phyloP scores from a whole-genome alignment of 2,329 filamentous ascomycete genomes.

The Lachnellula cervina region DNA sequence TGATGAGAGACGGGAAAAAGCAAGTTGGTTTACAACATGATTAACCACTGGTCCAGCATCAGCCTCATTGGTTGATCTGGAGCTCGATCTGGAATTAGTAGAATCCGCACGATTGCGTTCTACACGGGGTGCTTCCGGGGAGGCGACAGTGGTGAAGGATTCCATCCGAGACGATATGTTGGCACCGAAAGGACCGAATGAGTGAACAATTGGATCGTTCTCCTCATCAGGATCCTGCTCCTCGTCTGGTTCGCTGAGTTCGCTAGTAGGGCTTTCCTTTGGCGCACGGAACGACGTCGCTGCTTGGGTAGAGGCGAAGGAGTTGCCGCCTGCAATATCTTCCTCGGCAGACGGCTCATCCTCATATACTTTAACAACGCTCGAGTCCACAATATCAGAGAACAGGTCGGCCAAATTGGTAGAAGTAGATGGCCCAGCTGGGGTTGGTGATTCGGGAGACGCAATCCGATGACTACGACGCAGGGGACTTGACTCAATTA shows the following conservation, averaged over 20 bases:
- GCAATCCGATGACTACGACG: constrained; percentile 52
- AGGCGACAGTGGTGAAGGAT: constrained; percentile 62
- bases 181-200: constrained; percentile 84
- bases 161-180: constrained; percentile 80
- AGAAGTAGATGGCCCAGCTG: constrained; percentile 30
- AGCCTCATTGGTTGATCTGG: constrained; percentile 35
- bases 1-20: constrained; percentile 87
- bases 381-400: constrained; percentile 41
- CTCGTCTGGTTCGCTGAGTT: constrained; percentile 51
- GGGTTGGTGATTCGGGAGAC: constrained; percentile 74
- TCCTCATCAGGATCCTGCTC: constrained; percentile 83
- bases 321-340: constrained; percentile 26
- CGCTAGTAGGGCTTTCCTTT: constrained; percentile 40
- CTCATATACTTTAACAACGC: constrained; percentile 67
- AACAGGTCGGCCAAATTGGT: constrained; percentile 25
- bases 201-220: constrained; percentile 88
- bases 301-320: constrained; percentile 23
- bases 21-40: constrained; percentile 91
- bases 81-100: constrained; percentile 19
- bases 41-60: constrained; percentile 55
- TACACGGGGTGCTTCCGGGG: constrained; percentile 48
- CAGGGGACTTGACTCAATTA: constrained; percentile 58
- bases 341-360: constrained; percentile 57
- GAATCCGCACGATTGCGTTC: constrained; percentile 23
- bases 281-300: constrained; percentile 23